Conservation (phyloP, 2,329 filamentous ascomycete genomes). For the Rhynchosporium agropyri region DNA sequence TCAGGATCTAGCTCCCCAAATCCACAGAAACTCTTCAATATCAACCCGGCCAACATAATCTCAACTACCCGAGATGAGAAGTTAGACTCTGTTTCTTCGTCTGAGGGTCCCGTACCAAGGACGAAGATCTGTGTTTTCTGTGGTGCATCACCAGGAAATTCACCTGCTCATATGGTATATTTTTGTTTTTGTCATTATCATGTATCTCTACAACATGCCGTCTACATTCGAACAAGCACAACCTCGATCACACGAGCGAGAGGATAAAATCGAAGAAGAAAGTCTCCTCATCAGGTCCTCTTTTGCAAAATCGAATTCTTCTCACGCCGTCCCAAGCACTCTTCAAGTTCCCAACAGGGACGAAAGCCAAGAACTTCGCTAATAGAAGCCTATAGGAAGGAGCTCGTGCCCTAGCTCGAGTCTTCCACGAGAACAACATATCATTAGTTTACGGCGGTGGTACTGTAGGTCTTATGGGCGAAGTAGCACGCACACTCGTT, state of each 20-base stretch:
- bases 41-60: conserved; percentile 23
- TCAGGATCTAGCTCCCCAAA: neutral
- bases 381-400: conserved; percentile 49
- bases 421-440: conserved; percentile 77
- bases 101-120: conserved; percentile 40
- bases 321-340: neutral
- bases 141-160: conserved; percentile 75
- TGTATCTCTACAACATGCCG: too few relatives aligned
- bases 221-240: too few relatives aligned
- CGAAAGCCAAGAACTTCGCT: neutral
- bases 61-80: neutral
- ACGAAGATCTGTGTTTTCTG: conserved; percentile 91
- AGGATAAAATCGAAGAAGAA: neutral
- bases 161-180: conserved; percentile 66
- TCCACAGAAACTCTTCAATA: conserved; percentile 19
- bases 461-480: neutral
- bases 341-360: neutral
- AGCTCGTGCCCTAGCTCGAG: conserved; percentile 72
- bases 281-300: too few relatives aligned
- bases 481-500: neutral
- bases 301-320: too few relatives aligned
- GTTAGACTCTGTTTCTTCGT: neutral
- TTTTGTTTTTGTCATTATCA: neutral
- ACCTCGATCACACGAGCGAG: neutral
- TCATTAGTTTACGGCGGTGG: conserved; percentile 31